phyloP scores from a whole-genome alignment of 2,329 filamentous ascomycete species.

The Tothia fuscella region DNA sequence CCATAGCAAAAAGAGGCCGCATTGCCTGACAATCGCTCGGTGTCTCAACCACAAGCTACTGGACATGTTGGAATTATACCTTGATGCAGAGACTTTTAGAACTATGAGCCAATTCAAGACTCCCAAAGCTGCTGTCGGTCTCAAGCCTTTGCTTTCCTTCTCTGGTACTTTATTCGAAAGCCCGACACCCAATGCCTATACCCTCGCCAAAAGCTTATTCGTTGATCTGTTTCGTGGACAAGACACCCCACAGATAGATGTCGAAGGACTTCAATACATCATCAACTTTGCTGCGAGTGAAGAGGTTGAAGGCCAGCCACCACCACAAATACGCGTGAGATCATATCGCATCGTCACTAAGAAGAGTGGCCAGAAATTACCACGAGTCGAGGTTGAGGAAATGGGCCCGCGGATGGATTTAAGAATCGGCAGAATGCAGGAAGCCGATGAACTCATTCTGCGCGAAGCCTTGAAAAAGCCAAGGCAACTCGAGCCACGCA shows the following conservation, averaged over 20 bases:
- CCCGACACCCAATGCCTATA: conserved; percentile 66
- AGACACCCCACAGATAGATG: conserved; percentile 70
- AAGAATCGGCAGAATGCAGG: conserved; percentile 65
- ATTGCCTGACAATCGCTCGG: conserved; percentile 71
- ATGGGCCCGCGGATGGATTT: conserved; percentile 93
- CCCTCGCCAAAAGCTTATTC: conserved; percentile 74
- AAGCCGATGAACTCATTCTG: conserved; percentile 65
- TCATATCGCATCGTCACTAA: conserved; percentile 80
- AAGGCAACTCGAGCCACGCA: conserved; percentile 49
- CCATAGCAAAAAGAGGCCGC: conserved; percentile 89
- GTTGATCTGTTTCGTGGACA: conserved; percentile 86
- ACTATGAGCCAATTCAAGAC: conserved; percentile 62
- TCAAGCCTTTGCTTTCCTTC: conserved; percentile 88
- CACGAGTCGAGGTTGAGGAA: conserved; percentile 86
- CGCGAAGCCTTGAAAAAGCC: conserved; percentile 87
- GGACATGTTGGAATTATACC: conserved; percentile 86
- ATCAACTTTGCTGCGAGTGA: conserved; percentile 66
- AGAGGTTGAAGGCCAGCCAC: conserved; percentile 30
- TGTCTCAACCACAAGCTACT: conserved; percentile 79
- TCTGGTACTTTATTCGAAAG: conserved; percentile 79
- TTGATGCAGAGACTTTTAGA: conserved; percentile 63
- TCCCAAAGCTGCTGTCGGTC: conserved; percentile 53
- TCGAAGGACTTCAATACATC: conserved; percentile 87
- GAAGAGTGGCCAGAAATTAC: conserved; percentile 74
- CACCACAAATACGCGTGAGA: conserved; percentile 49